phyloP scores from a whole-genome alignment of 129 eudicot genomes.

The Tagetes patula region DNA sequence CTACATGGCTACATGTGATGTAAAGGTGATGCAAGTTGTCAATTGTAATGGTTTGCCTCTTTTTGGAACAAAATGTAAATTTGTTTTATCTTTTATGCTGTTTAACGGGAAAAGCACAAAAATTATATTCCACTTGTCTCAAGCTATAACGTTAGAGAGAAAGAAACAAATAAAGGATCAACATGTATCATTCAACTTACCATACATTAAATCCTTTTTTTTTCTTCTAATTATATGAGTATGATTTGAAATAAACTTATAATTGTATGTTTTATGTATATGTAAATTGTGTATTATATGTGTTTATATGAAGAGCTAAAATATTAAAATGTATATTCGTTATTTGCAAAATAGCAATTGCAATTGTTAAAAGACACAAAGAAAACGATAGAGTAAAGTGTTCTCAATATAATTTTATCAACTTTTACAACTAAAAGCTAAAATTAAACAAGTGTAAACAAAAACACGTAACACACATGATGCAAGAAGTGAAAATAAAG shows the following conservation, averaged over 20 bases:
- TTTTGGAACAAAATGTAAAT: neutral
- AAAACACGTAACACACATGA: too few relatives aligned
- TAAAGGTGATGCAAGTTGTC: constrained; percentile 30
- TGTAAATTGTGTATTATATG: too few relatives aligned
- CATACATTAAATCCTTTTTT: neutral
- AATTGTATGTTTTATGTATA: too few relatives aligned
- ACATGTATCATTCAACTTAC: neutral
- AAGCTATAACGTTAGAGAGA: constrained; percentile 6
- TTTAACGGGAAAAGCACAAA: neutral
- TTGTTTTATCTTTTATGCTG: constrained; percentile 3
- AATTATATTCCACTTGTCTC: constrained; percentile 18
- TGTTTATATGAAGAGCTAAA: too few relatives aligned
- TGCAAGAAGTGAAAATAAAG: too few relatives aligned
- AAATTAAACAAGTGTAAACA: too few relatives aligned
- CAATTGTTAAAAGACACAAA: neutral
- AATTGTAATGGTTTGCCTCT: constrained; percentile 7
- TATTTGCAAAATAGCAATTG: neutral
- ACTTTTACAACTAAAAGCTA: too few relatives aligned
- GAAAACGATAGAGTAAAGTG: neutral
- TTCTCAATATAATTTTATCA: too few relatives aligned
- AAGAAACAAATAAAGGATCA: neutral
- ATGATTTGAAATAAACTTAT: neutral
- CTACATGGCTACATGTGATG: constrained; percentile 15
- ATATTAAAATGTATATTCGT: neutral
- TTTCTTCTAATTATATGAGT: neutral